Percentiles rank a stretch among this genome's conserved stretches.
Evolutionary conservation across 2,329 filamentous ascomycete genomes (phyloP).

Genomic region (Paecilomyces sp.): DNA sequence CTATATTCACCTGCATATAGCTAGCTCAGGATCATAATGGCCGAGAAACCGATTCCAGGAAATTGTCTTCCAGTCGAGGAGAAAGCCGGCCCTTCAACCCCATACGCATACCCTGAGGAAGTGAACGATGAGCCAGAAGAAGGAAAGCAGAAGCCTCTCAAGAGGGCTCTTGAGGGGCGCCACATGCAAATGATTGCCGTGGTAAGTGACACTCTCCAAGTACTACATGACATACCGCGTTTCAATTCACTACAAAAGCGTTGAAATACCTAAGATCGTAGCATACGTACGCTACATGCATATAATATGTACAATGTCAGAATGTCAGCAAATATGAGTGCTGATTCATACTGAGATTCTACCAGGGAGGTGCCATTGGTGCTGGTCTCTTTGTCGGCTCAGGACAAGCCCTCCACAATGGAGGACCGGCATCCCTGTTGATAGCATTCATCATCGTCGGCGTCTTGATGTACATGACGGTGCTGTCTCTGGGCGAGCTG

Average conservation of each 20-base stretch:
- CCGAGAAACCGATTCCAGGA: background rate
- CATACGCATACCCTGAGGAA: background rate
- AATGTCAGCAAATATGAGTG: too few relatives aligned
- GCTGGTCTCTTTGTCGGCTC: conserved; percentile 37
- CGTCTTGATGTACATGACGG: conserved; percentile 51
- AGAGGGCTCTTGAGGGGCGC: conserved; percentile 20
- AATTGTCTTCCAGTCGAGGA: background rate
- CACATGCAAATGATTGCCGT: conserved; percentile 37
- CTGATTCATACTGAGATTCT: background rate
- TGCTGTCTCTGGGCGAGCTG: conserved; percentile 55
- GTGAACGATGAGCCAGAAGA: background rate
- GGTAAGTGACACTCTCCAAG: conserved; percentile 12
- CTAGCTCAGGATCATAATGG: background rate
- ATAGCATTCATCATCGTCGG: conserved; percentile 49
- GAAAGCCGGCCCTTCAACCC: background rate
- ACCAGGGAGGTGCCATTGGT: conserved; percentile 27
- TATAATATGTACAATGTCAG: too few relatives aligned
- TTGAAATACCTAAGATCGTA: too few relatives aligned
- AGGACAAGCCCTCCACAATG: conserved; percentile 26
- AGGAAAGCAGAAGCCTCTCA: conserved; percentile 16
- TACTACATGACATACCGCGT: background rate
- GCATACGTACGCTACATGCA: too few relatives aligned
- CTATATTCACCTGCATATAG: too few relatives aligned
- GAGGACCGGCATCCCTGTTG: conserved; percentile 23
- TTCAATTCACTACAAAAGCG: background rate